phyloP scores from a whole-genome alignment of 2,329 filamentous ascomycete genomes.

The Sclerotinia minor region DNA sequence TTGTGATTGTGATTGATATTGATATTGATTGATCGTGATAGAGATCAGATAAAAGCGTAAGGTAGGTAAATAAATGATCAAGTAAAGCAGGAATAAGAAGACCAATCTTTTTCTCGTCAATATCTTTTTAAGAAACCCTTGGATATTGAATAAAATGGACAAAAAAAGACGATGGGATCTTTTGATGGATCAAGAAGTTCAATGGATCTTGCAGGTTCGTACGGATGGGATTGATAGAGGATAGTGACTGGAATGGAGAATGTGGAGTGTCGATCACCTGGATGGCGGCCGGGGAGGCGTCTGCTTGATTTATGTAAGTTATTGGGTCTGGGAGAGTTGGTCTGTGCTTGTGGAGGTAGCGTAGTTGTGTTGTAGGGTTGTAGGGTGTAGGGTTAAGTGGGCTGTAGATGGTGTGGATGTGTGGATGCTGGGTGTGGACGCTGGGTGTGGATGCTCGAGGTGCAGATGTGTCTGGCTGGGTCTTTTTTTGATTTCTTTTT shows the following conservation, averaged over 20 bases:
- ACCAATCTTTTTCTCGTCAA: too few species aligned
- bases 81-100: too few species aligned
- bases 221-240: background rate
- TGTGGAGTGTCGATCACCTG: constrained; percentile 46
- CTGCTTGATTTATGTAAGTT: constrained; percentile 41
- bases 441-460: background rate
- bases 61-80: background rate
- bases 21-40: too few species aligned
- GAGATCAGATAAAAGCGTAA: background rate
- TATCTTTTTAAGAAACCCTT: background rate
- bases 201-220: background rate
- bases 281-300: constrained; percentile 43
- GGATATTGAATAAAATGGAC: background rate
- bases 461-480: constrained; percentile 10
- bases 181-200: background rate
- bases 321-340: constrained; percentile 36
- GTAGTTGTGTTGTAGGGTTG: too few species aligned
- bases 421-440: too few species aligned
- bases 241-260: constrained; percentile 31
- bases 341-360: constrained; percentile 29
- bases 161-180: constrained; percentile 1
- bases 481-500: background rate
- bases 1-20: background rate
- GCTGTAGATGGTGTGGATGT: constrained; percentile 7
- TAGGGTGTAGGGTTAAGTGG: constrained; percentile 30